Conservation (phyloP, 2,329 filamentous ascomycete genomes). For the Epichloe gansuensis region DNA sequence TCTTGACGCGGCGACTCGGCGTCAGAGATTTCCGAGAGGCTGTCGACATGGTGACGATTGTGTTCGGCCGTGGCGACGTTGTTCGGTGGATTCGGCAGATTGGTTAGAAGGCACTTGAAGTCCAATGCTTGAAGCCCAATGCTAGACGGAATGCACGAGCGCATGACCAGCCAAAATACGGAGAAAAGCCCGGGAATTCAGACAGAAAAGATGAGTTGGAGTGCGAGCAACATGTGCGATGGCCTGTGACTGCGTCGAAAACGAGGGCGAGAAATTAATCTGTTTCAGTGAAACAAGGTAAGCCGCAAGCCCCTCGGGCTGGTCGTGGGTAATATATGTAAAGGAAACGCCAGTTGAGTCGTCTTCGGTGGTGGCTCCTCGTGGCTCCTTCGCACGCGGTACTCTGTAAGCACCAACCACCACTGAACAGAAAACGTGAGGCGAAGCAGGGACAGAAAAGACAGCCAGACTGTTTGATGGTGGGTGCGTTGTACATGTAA, state of each 20-base stretch:
- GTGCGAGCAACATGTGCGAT: not conserved
- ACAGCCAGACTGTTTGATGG: not conserved
- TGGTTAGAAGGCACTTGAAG: conserved; percentile 19
- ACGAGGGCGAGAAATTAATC: not conserved
- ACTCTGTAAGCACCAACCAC: too few relatives aligned
- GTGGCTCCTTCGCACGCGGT: not conserved
- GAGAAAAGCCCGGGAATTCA: not conserved
- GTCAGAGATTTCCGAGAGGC: conserved; percentile 36
- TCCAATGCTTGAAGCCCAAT: conserved; percentile 15
- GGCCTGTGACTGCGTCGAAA: not conserved
- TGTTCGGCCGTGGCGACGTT: not conserved
- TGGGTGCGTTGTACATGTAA: not conserved
- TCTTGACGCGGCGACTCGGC: conserved; percentile 31
- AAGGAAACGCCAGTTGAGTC: too few relatives aligned
- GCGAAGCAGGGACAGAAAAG: not conserved
- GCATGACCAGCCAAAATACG: conserved; percentile 4
- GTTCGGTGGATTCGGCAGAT: not conserved
- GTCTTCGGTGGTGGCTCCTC: too few relatives aligned
- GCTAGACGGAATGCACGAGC: conserved; percentile 3
- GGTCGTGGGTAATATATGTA: too few relatives aligned
- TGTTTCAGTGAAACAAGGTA: not conserved
- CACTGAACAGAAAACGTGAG: too few relatives aligned
- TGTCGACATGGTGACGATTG: conserved; percentile 32
- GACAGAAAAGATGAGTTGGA: not conserved
- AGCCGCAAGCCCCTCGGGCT: too few relatives aligned